These are phyloP conservation scores for Diutina catenulata DNA, from an alignment of 1,139 yeast species.

Conservation along the genomic window DNA sequence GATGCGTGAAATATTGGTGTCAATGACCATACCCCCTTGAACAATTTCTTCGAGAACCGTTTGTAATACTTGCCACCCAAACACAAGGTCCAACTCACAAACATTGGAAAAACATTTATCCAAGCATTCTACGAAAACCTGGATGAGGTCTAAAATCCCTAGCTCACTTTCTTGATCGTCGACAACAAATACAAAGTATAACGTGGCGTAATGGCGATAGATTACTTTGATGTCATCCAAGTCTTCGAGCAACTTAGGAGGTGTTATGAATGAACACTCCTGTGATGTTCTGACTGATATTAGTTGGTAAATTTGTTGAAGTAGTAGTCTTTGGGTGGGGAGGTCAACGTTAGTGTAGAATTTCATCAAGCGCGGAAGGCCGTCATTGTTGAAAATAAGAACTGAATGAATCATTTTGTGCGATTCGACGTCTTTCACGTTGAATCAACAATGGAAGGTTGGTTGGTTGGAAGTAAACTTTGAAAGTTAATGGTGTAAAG, in stretches of 20 bases:
- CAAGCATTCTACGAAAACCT: constrained; percentile 90
- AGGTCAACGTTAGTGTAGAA: constrained; percentile 87
- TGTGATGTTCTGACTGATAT: constrained; percentile 56
- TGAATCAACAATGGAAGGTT: no score
- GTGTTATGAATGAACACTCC: constrained; percentile 73
- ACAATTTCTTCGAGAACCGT: constrained; percentile 86
- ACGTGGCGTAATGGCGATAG: constrained; percentile 88
- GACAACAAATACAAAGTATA: constrained; percentile 88
- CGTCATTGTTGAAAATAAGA: constrained; percentile 77
- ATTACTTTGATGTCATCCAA: constrained; percentile 78
- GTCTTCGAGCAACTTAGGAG: constrained; percentile 65
- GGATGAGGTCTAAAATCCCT: constrained; percentile 87
- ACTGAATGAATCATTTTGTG: constrained; percentile 96
- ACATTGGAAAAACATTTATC: constrained; percentile 91
- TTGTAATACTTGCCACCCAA: constrained; percentile 94
- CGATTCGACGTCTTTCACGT: no score
- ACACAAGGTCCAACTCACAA: constrained; percentile 88
- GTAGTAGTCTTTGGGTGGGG: constrained; percentile 58
- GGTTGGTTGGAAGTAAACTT: no score
- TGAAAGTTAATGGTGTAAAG: no score
- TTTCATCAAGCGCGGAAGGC: constrained; percentile 84
- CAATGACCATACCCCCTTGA: constrained; percentile 99
- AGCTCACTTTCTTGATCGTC: constrained; percentile 94
- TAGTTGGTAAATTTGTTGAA: constrained; percentile 65
- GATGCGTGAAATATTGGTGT: constrained; percentile 72